A percentile compares a stretch with the other conserved stretches of the same genome.
Conservation (phyloP, 345 rosid species). For the Eucalyptus decipiens region DNA sequence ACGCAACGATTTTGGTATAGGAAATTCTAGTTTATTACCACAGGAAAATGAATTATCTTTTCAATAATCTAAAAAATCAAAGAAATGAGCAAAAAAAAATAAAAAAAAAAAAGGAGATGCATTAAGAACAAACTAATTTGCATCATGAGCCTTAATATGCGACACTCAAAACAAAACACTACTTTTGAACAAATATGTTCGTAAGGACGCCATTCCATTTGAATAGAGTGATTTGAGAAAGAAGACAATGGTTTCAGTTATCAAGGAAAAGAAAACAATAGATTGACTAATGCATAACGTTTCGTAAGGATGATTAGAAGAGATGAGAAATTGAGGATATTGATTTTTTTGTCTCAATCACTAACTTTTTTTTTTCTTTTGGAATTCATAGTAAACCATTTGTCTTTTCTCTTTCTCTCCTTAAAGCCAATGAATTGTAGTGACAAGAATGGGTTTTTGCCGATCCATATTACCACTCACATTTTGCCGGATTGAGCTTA, state of each 20-base stretch:
- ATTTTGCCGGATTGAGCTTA: not conserved
- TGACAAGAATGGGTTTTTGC: not conserved
- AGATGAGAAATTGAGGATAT: no score
- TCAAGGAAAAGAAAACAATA: not conserved
- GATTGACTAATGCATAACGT: fast-evolving
- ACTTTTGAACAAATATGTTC: not conserved
- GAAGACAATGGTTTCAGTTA: not conserved
- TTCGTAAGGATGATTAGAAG: not conserved
- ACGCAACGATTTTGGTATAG: not conserved
- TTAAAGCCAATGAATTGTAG: not conserved
- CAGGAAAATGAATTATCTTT: not conserved
- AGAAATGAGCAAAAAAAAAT: not conserved
- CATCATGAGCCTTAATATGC: not conserved
- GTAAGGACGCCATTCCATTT: not conserved
- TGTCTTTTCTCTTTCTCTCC: not conserved
- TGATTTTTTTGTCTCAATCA: not conserved
- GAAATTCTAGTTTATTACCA: not conserved
- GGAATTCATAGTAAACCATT: not conserved
- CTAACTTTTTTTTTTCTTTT: not conserved
- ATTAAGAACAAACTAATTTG: not conserved
- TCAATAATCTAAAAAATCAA: not conserved
- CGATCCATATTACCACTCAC: not conserved
- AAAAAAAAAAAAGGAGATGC: not conserved
- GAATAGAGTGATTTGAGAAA: not conserved
- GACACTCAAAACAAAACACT: not conserved